Conservation (phyloP, 306 rosid species). For the Dalbergia oliveri region DNA sequence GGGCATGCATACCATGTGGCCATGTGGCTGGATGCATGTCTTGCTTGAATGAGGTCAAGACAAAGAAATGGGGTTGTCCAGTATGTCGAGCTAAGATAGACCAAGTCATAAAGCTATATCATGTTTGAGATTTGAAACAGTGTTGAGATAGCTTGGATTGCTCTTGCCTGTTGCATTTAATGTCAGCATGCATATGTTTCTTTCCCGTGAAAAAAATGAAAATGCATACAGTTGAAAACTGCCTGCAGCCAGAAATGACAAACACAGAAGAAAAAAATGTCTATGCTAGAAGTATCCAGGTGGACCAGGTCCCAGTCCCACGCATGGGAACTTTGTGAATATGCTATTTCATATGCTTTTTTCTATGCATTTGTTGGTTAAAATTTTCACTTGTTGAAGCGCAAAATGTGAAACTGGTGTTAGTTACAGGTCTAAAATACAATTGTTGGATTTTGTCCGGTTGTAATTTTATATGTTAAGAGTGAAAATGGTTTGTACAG, state of each 20-base stretch:
- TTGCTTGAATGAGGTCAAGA: slow-evolving; percentile 83
- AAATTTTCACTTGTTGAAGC: slow-evolving; percentile 29
- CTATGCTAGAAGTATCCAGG: slow-evolving; percentile 13
- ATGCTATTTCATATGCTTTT: slow-evolving; percentile 43
- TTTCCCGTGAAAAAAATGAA: slow-evolving; percentile 9
- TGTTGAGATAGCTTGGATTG: slow-evolving; percentile 36
- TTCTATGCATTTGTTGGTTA: slow-evolving; percentile 22
- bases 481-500: slow-evolving; percentile 14
- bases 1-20: slow-evolving; percentile 99
- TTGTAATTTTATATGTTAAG: slow-evolving; percentile 25
- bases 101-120: slow-evolving; percentile 79
- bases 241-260: slow-evolving; percentile 25
- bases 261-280: slow-evolving; percentile 35
- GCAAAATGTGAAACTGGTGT: slow-evolving; percentile 37
- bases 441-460: slow-evolving; percentile 19
- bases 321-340: slow-evolving; percentile 48
- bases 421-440: slow-evolving; percentile 9
- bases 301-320: neutral
- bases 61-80: slow-evolving; percentile 98
- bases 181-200: neutral
- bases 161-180: slow-evolving; percentile 27
- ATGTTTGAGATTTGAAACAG: slow-evolving; percentile 63
- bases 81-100: slow-evolving; percentile 92
- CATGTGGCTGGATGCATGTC: slow-evolving; percentile 99
- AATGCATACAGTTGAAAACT: slow-evolving; percentile 4